Evolutionary conservation across 352 stramenopile genomes (phyloP), one percentile per base, ranked within the genome.

Genomic region (Blastocystis sp.): DNA sequence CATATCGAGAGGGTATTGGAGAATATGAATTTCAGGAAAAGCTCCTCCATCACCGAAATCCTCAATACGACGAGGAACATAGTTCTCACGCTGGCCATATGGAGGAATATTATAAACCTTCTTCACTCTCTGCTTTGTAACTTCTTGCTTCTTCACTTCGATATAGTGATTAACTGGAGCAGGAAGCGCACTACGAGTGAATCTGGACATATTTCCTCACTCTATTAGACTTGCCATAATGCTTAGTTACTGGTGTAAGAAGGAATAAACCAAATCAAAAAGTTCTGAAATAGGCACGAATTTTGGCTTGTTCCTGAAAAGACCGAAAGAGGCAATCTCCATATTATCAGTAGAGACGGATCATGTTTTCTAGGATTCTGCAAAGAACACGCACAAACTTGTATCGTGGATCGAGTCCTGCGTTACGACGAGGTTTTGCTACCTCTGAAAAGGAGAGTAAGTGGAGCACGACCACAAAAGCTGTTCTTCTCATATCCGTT

Each of bases 41-140:
- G 96, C 96, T 54, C 97, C 97, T 59, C 97, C 97, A 91, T 99
- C 96, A 50, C 95, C 96, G 92, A 98, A 99, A 91, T 98, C 97
- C 23, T 92, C 75, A 20, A 62, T 64, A 56, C 37, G 45, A 34
- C 90, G 66, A 26, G 89, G 90, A 56, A 91, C 59, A 79, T 90
- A 91, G n/a, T 89, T 89, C 2, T 54, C 45, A 53, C 90, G 69
- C 41, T 84, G 64, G 26, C 87, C 43, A 70, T 91, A 91, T 9
- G 59, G 61, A 23, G 90, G 82, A 9, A 91, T 76, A 53, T 84
- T 84, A n/a, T 84, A 84, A 4, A 84, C 73, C 29, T 84, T 84
- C 73, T 84, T 84, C 18, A 34, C 45, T 47, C 53, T 64, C 50
- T 34, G 47, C 41, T 84, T 84, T 5, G 73, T 37, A 68, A 53